These are phyloP conservation scores for Fabrea salina DNA, from an alignment of 169 alveolate species.

Conservation along the genomic window DNA sequence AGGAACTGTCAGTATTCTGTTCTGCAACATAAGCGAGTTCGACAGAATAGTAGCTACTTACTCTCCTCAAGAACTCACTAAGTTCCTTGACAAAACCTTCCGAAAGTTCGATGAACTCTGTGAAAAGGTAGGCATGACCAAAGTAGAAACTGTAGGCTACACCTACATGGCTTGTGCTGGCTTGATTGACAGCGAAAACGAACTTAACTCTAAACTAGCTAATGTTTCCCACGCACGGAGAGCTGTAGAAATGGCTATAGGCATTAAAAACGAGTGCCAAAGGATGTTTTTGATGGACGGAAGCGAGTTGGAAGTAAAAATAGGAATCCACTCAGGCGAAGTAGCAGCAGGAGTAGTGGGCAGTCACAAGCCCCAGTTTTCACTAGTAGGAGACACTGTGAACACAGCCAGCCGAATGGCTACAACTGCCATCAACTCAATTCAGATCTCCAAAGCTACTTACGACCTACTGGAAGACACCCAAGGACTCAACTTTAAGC, in stretches of 20 bases:
- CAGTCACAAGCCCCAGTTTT: slow-evolving; percentile 94
- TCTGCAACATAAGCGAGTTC: not conserved
- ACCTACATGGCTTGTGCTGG: slow-evolving; percentile 88
- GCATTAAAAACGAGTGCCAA: not conserved
- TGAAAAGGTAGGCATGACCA: slow-evolving; percentile 65
- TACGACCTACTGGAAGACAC: not conserved
- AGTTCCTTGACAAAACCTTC: slow-evolving; percentile 68
- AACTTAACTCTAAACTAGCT: not conserved
- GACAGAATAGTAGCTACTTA: not conserved
- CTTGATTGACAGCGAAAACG: slow-evolving; percentile 63
- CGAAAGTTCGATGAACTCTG: slow-evolving; percentile 75
- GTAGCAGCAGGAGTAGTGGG: slow-evolving; percentile 97
- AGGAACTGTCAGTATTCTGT: not conserved
- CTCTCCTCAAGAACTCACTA: slow-evolving; percentile 27
- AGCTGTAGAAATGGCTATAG: not conserved
- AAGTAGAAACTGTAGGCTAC: slow-evolving; percentile 87
- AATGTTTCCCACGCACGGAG: not conserved
- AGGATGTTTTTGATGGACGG: not conserved
- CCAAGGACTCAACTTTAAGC: not conserved
- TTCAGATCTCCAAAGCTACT: not conserved
- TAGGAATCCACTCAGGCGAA: slow-evolving; percentile 94
- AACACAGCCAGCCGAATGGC: slow-evolving; percentile 95
- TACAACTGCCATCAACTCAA: not conserved
- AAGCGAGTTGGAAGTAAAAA: slow-evolving; percentile 77
- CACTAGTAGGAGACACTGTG: slow-evolving; percentile 97